Conservation (phyloP, 495 filamentous ascomycete genomes). For the Friedmanniomyces simplex region DNA sequence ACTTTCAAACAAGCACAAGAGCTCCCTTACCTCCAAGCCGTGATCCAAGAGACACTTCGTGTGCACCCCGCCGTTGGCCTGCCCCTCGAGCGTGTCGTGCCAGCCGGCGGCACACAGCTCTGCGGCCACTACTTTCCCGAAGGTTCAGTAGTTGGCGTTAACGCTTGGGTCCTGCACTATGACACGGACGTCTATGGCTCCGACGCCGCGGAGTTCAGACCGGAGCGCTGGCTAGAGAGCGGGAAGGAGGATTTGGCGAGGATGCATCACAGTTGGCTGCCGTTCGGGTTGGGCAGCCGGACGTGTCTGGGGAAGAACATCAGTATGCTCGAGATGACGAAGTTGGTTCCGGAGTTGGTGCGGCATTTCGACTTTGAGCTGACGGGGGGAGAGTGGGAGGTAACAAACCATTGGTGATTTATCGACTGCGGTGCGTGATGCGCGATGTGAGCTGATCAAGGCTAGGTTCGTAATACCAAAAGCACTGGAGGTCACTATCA, state of each 20-base stretch:
- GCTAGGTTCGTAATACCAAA: not conserved
- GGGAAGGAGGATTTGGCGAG: not conserved
- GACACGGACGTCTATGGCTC: constrained; percentile 5
- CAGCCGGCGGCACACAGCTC: constrained; percentile 6
- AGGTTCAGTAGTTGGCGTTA: constrained; percentile 19
- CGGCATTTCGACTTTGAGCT: constrained; percentile 26
- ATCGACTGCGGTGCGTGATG: not conserved
- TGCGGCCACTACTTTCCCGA: constrained; percentile 9
- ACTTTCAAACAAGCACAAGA: constrained; percentile 7
- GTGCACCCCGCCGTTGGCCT: constrained; percentile 11
- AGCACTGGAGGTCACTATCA: not conserved
- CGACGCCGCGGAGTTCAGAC: constrained; percentile 13
- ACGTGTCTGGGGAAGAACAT: constrained; percentile 14
- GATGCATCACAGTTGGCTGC: not conserved
- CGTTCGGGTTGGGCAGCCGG: constrained; percentile 8
- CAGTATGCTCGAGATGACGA: constrained; percentile 22
- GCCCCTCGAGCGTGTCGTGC: constrained; percentile 11
- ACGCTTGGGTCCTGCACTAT: not conserved
- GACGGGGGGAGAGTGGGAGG: constrained; percentile 7
- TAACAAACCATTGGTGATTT: not conserved
- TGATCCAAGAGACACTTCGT: constrained; percentile 16
- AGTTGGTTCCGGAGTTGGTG: constrained; percentile 26
- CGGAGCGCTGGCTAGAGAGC: constrained; percentile 20
- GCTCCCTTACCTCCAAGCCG: constrained; percentile 19
- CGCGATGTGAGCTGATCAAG: too few species aligned